Conservation (phyloP, 306 rosid species). For the Sophora flavescens region DNA sequence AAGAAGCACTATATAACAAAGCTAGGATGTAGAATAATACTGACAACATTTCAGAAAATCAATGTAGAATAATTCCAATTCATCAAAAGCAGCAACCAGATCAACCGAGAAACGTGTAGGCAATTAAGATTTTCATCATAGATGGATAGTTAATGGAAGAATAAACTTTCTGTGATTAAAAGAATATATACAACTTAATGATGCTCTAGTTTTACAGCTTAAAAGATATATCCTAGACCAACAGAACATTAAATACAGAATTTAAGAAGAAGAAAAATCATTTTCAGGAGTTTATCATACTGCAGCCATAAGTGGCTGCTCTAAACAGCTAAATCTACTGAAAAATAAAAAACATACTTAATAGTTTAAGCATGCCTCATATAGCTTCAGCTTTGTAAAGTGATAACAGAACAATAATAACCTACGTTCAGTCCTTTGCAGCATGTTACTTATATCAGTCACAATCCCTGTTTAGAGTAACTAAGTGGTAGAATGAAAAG, state of each 20-base stretch:
- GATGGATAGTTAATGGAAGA: conserved; percentile 14
- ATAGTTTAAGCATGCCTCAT: conserved; percentile 15
- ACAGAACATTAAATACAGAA: neutral
- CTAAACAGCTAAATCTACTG: neutral
- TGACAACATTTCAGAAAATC: conserved; percentile 12
- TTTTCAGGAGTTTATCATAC: neutral
- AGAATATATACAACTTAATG: neutral
- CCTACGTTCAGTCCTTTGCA: neutral
- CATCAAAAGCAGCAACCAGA: conserved; percentile 5
- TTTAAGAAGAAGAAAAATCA: neutral
- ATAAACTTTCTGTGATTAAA: neutral
- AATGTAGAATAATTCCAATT: conserved; percentile 15
- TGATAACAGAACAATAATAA: conserved; percentile 17
- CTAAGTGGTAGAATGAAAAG: neutral
- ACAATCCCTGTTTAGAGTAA: conserved; percentile 19
- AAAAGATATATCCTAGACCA: neutral
- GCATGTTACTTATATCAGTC: conserved; percentile 19
- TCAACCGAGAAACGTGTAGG: conserved; percentile 23
- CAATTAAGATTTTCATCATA: conserved; percentile 21
- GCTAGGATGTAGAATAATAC: conserved; percentile 1
- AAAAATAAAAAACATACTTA: neutral
- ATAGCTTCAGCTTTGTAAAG: conserved; percentile 23
- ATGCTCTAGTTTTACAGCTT: neutral
- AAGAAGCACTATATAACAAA: conserved; percentile 35
- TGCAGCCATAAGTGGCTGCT: neutral